Evolutionary conservation across 805 yeast species (phyloP).

Genomic region (Pichia thaimueangensis): DNA sequence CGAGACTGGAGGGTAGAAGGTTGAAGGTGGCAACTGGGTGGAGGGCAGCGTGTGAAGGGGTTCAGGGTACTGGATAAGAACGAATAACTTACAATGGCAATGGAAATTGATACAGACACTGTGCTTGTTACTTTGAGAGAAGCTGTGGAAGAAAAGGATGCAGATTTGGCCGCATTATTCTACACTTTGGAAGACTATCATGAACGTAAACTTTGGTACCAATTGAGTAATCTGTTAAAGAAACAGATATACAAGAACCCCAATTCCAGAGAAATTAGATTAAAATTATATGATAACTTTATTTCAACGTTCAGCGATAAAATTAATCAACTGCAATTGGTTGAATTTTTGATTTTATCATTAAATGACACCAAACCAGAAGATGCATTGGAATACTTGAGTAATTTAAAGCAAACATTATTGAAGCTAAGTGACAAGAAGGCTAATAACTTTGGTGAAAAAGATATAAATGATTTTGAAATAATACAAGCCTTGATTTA

Average conservation of each 20-base stretch:
- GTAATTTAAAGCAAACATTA: constrained; percentile 39
- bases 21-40: too few species aligned
- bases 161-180: constrained; percentile 52
- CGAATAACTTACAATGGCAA: not conserved
- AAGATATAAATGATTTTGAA: constrained; percentile 29
- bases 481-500: constrained; percentile 47
- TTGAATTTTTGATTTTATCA: constrained; percentile 61
- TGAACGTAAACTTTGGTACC: constrained; percentile 93
- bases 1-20: too few species aligned
- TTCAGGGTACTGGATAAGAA: not conserved
- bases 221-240: constrained; percentile 63
- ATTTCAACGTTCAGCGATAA: constrained; percentile 59
- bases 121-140: constrained; percentile 56
- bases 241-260: constrained; percentile 53
- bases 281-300: constrained; percentile 66
- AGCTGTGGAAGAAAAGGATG: constrained; percentile 46
- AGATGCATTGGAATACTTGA: constrained; percentile 48
- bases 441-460: constrained; percentile 26
- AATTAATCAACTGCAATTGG: constrained; percentile 72
- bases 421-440: constrained; percentile 32
- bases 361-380: constrained; percentile 34
- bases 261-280: constrained; percentile 47
- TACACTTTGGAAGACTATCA: constrained; percentile 75
- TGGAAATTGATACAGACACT: constrained; percentile 35
- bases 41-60: too few species aligned